phyloP scores from a whole-genome alignment of 139 green algal genomes.

The Parachlorella kessleri region DNA sequence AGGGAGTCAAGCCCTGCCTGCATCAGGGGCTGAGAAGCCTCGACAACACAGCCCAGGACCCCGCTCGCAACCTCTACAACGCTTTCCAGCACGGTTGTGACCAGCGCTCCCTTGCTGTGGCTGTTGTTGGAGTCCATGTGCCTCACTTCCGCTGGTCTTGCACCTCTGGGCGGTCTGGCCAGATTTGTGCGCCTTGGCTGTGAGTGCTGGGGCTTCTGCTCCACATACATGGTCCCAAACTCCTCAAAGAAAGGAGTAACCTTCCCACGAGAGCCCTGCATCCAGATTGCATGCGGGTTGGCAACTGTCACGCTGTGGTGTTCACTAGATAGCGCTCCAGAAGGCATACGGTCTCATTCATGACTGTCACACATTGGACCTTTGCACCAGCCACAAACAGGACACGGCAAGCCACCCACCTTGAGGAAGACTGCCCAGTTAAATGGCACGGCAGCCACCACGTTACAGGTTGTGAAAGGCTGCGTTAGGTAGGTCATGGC shows the following conservation, averaged over 20 bases:
- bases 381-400: no score
- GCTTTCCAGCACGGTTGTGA: neutral
- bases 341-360: no score
- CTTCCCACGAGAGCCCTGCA: neutral
- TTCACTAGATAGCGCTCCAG: neutral
- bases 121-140: no score
- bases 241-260: neutral
- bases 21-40: constrained; percentile 31
- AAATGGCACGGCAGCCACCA: no score
- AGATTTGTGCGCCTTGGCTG: constrained; percentile 60
- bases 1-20: constrained; percentile 63
- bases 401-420: no score
- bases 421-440: neutral
- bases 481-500: neutral
- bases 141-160: neutral
- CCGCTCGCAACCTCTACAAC: neutral
- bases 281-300: neutral
- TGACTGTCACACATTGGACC: no score
- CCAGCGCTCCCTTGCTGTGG: neutral
- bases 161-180: constrained; percentile 22
- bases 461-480: neutral
- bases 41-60: neutral
- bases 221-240: constrained; percentile 1
- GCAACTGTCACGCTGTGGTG: neutral
- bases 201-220: constrained; percentile 50